Evolutionary conservation across 345 rosid species (phyloP), one percentile per base, ranked within the genome.

Genomic region (Bruguiera parviflora): DNA sequence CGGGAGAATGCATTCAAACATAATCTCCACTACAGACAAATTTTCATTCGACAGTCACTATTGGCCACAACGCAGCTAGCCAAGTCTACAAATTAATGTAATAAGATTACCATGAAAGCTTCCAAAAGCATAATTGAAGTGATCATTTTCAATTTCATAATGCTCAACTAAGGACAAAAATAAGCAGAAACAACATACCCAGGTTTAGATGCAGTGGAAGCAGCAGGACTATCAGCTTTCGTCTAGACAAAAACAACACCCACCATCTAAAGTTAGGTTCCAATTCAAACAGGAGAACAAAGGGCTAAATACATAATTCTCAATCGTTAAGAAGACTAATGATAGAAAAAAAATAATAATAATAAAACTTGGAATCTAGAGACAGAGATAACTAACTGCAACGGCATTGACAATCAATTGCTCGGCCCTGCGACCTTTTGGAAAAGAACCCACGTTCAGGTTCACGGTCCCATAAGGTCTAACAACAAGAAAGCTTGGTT

Each of bases 331-430:
- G 24, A 57, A 25, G 18, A 2, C 37, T 8, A 33, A 33, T 33
- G 9, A 33, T 33, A 31, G 5, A 3, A 31, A 31, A 3, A 31
- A 3, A 3, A 3, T 7, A 33, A 33, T 7, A 28, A 3, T n/a
- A 5, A 16, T 65, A 28, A 43, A 43, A 11, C 22, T 29, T 16
- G 58, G 35, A 27, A 65, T 8, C 19, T 53, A 37, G 33, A n/a
- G 53, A 25, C 24, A 33, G 35, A 47, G 61, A 71, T 2, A 4
- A 64, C 56, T 80, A 70, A 90, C 98, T 59, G 90, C 95, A 77
- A 92, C 90, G 68, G 96, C 98, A 81, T 87, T 88, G 58, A 92
- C 35, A 68, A 83, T 81, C 82, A 83, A 72, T 33, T 75, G 80
- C 35, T 86, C 80, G 53, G 81, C 69, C 70, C 81, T 78, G 68